A percentile compares a stretch with the other conserved stretches of the same genome.
These are phyloP conservation scores for Aspergillus diversus DNA, from an alignment of 495 filamentous ascomycete genomes.

Conservation along the genomic window DNA sequence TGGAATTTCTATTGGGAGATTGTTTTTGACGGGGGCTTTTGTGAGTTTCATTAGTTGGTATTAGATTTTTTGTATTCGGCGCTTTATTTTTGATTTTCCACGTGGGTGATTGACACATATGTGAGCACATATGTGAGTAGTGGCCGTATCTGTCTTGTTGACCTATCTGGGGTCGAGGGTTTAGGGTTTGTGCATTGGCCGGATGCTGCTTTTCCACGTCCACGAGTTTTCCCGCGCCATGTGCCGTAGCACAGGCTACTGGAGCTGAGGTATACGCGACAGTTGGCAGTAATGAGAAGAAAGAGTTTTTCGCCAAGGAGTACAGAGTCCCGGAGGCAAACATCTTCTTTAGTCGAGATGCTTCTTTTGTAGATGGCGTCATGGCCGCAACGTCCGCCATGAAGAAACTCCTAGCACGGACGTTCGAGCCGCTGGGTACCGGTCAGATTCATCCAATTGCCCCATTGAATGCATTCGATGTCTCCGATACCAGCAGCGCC, in stretches of 20 bases:
- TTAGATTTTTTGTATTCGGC: too few species aligned
- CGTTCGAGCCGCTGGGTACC: neutral
- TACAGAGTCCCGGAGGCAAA: constrained; percentile 44
- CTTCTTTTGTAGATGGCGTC: constrained; percentile 49
- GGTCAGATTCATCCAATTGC: neutral
- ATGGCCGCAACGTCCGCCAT: constrained; percentile 44
- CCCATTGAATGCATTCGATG: neutral
- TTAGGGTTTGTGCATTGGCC: neutral
- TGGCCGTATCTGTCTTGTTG: too few species aligned
- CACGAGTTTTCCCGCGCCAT: constrained; percentile 6
- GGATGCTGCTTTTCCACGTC: constrained; percentile 16
- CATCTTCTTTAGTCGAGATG: constrained; percentile 54
- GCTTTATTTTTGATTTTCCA: too few species aligned
- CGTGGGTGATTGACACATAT: too few species aligned
- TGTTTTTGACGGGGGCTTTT: too few species aligned
- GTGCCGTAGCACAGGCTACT: constrained; percentile 34
- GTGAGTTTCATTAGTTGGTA: too few species aligned
- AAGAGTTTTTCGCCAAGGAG: constrained; percentile 32
- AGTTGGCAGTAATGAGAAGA: constrained; percentile 46
- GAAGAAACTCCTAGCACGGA: neutral
- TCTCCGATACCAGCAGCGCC: constrained; percentile 46
- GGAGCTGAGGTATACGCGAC: constrained; percentile 47
- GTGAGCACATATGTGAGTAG: too few species aligned
- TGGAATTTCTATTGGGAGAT: too few species aligned
- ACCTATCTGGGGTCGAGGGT: too few species aligned